phyloP scores from a whole-genome alignment of 495 filamentous ascomycete species.

The Neohortaea acidophila region DNA sequence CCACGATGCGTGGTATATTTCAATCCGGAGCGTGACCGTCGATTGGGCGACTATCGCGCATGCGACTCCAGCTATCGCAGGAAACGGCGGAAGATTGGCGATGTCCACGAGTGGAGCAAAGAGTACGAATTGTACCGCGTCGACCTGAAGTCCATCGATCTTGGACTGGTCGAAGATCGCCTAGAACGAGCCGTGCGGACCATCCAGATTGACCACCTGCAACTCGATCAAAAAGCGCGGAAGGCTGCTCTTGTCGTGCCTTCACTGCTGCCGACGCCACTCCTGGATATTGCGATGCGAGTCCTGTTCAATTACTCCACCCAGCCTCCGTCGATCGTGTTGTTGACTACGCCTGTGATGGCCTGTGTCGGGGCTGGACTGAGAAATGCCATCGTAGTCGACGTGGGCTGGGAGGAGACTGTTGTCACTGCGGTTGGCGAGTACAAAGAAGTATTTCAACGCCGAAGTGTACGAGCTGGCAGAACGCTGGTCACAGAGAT shows the following conservation, averaged over 20 bases:
- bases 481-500: slow-evolving; percentile 53
- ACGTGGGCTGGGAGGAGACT: slow-evolving; percentile 85
- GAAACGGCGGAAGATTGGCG: slow-evolving; percentile 30
- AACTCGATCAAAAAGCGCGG: slow-evolving; percentile 62
- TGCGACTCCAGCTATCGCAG: slow-evolving; percentile 45
- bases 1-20: slow-evolving; percentile 61
- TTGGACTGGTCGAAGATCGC: slow-evolving; percentile 73
- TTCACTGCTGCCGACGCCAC: slow-evolving; percentile 58
- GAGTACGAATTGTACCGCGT: slow-evolving; percentile 69
- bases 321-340: slow-evolving; percentile 63
- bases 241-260: slow-evolving; percentile 58
- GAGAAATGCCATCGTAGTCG: slow-evolving; percentile 65
- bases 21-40: slow-evolving; percentile 55
- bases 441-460: slow-evolving; percentile 58
- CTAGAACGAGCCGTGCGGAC: slow-evolving; percentile 71
- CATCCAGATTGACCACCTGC: slow-evolving; percentile 59
- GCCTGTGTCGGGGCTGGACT: slow-evolving; percentile 62
- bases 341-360: slow-evolving; percentile 60
- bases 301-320: slow-evolving; percentile 59
- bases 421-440: slow-evolving; percentile 72
- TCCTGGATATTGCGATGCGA: slow-evolving; percentile 59
- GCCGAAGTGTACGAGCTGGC: slow-evolving; percentile 57
- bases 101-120: slow-evolving; percentile 45
- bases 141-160: slow-evolving; percentile 54
- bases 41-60: slow-evolving; percentile 66